Evolutionary conservation across 441 rosid species (phyloP).

Genomic region (Syzygium malaccense): DNA sequence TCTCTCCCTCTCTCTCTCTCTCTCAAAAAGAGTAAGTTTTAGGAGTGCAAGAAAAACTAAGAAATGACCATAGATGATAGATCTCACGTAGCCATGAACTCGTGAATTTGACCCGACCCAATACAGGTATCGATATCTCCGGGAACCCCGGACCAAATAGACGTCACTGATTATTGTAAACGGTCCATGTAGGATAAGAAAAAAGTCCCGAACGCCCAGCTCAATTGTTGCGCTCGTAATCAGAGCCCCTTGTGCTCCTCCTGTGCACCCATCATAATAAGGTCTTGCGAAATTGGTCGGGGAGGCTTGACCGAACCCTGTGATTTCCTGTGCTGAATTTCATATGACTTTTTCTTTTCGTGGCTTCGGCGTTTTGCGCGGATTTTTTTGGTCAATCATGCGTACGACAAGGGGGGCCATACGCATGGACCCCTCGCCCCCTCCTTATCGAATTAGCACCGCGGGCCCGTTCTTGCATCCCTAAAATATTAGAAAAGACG

Average conservation of each 20-base stretch:
- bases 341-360: neutral
- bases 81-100: neutral
- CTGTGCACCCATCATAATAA: neutral
- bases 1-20: neutral
- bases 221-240: neutral
- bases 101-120: too few relatives aligned
- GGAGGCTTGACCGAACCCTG: neutral
- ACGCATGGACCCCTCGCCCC: neutral
- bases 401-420: neutral
- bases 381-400: neutral
- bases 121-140: too few relatives aligned
- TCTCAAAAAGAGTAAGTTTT: neutral
- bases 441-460: neutral
- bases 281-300: neutral
- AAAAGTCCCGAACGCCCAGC: fast-evolving
- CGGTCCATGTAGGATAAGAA: neutral
- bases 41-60: neutral
- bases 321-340: neutral
- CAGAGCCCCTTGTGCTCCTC: neutral
- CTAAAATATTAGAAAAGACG: neutral
- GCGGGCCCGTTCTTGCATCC: neutral
- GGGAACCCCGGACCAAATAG: fast-evolving
- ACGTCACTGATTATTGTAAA: neutral
- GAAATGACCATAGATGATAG: neutral
- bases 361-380: neutral